phyloP scores from a whole-genome alignment of 352 stramenopile species.

The Globisporangium acanthophoron region DNA sequence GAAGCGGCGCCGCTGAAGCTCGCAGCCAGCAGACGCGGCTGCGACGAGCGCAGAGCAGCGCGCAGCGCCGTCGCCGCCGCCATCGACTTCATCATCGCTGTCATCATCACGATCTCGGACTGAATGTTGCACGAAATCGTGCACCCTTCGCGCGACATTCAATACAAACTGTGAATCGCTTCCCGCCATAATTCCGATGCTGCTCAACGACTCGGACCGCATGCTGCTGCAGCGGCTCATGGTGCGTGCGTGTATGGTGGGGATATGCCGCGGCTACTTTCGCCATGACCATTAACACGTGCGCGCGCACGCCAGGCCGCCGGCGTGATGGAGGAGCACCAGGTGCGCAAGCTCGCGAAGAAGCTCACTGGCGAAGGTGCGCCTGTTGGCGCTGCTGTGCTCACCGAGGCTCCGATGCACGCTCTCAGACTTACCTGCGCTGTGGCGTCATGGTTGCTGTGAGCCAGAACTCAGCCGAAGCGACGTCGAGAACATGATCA shows the following conservation, averaged over 20 bases:
- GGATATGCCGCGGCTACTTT: background rate
- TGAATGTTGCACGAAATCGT: background rate
- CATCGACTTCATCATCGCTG: background rate
- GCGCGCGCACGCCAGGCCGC: constrained; percentile 29
- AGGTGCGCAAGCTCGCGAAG: constrained; percentile 41
- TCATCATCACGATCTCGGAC: background rate
- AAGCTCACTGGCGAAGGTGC: constrained; percentile 66
- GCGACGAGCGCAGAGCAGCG: background rate
- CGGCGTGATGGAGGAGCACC: constrained; percentile 60
- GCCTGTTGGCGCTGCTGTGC: background rate
- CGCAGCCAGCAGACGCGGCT: constrained; percentile 1
- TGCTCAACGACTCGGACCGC: constrained; percentile 57
- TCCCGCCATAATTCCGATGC: constrained; percentile 13
- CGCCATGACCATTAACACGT: no score
- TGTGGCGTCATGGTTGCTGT: background rate
- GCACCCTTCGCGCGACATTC: no score
- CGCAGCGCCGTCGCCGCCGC: background rate
- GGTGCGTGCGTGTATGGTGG: constrained; percentile 19
- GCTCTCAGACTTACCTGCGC: background rate
- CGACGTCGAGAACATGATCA: constrained; percentile 66
- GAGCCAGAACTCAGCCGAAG: constrained; percentile 34
- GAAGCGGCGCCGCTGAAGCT: background rate
- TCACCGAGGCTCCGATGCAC: background rate
- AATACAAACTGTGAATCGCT: no score
- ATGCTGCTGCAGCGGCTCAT: constrained; percentile 78